Conservation (phyloP, 2,329 filamentous ascomycete species). For the Neofusicoccum parvum region DNA sequence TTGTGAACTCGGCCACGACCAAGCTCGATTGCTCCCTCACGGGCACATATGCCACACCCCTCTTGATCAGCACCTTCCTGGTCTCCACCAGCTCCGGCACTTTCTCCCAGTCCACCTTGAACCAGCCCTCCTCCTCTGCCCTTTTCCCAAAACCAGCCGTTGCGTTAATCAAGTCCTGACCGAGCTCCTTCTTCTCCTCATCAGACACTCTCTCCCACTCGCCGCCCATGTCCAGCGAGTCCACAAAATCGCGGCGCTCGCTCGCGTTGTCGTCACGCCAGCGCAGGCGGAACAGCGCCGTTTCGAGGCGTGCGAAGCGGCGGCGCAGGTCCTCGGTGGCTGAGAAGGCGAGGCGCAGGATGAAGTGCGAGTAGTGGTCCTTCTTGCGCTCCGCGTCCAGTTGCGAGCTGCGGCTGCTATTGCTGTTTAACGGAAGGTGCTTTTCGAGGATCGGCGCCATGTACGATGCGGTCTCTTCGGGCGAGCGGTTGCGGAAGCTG, state of each 20-base stretch:
- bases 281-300: conserved; percentile 82
- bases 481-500: conserved; percentile 86
- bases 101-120: conserved; percentile 94
- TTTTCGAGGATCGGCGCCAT: conserved; percentile 88
- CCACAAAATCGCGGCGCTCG: conserved; percentile 77
- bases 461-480: conserved; percentile 78
- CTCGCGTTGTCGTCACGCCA: conserved; percentile 73
- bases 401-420: conserved; percentile 62
- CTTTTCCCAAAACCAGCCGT: conserved; percentile 45
- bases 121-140: conserved; percentile 81
- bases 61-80: conserved; percentile 73
- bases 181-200: conserved; percentile 73
- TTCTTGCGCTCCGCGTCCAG: conserved; percentile 79
- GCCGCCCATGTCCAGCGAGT: conserved; percentile 64
- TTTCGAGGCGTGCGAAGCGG: conserved; percentile 84
- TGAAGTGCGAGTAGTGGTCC: conserved; percentile 98
- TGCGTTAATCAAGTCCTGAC: conserved; percentile 62
- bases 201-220: conserved; percentile 83
- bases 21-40: conserved; percentile 83
- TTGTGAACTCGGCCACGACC: conserved; percentile 84
- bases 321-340: conserved; percentile 86
- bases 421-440: conserved; percentile 77
- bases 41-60: conserved; percentile 89
- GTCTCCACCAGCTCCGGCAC: conserved; percentile 88
- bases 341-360: conserved; percentile 88